Conservation (phyloP, 169 alveolate genomes). For the Plasmodium gaboni region DNA sequence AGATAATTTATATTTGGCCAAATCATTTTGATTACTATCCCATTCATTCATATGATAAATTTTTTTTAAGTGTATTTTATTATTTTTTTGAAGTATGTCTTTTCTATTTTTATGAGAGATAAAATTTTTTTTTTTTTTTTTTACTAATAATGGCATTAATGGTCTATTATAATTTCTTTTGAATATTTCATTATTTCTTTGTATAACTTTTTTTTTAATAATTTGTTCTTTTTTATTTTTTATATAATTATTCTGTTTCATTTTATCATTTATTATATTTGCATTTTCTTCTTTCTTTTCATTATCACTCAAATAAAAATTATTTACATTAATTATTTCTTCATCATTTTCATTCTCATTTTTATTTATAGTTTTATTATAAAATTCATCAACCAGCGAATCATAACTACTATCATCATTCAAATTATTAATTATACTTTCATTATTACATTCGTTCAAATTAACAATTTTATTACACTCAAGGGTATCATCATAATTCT, state of each 20-base stretch:
- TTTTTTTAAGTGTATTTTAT: not conserved
- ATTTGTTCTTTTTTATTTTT: not conserved
- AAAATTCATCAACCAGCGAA: slow-evolving; percentile 74
- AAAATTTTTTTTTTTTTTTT: slow-evolving; percentile 17
- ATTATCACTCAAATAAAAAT: not conserved
- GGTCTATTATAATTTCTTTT: slow-evolving; percentile 48
- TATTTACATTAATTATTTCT: not conserved
- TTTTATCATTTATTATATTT: not conserved
- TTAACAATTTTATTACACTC: not conserved
- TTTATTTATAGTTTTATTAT: slow-evolving; percentile 25
- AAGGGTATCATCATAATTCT: slow-evolving; percentile 11
- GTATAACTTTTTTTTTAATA: slow-evolving; percentile 63
- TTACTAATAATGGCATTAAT: slow-evolving; percentile 52
- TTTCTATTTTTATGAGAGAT: slow-evolving; percentile 1
- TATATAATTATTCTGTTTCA: not conserved
- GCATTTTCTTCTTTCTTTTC: not conserved
- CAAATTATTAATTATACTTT: not conserved
- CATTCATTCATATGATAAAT: slow-evolving; percentile 63
- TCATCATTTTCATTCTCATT: not conserved
- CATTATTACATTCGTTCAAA: not conserved
- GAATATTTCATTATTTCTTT: slow-evolving; percentile 49
- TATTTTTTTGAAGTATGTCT: not conserved
- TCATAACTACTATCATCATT: slow-evolving; percentile 57
- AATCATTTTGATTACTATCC: slow-evolving; percentile 63
- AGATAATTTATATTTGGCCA: slow-evolving; percentile 53